Evolutionary conservation across 2,329 filamentous ascomycete genomes (phyloP).

Genomic region (Coleophoma crateriformis): DNA sequence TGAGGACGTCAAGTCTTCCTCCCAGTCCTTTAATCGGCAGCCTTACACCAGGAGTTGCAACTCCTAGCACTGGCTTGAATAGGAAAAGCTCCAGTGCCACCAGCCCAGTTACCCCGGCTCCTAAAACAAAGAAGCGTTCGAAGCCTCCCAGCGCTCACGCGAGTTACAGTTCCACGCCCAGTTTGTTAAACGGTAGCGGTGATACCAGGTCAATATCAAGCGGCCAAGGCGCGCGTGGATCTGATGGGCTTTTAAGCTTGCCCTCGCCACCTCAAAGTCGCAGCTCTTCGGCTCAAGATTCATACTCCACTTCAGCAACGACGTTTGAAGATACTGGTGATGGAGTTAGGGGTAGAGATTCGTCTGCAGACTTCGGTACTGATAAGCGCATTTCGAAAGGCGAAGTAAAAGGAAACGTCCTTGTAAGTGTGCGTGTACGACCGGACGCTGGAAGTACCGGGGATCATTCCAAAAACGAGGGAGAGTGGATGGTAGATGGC

Average conservation of each 20-base stretch:
- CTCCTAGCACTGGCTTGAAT: constrained; percentile 5
- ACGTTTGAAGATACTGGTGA: constrained; percentile 79
- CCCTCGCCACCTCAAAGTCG: constrained; percentile 83
- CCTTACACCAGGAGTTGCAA: constrained; percentile 8
- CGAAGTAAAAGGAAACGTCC: constrained; percentile 87
- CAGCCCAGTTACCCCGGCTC: constrained; percentile 10
- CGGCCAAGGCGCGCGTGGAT: constrained; percentile 56
- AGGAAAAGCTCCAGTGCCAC: constrained; percentile 19
- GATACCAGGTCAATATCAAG: constrained; percentile 69
- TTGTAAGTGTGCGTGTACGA: constrained; percentile 90
- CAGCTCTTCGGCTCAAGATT: constrained; percentile 87
- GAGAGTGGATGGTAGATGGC: constrained; percentile 90
- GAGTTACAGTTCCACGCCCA: constrained; percentile 50
- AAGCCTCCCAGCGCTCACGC: constrained; percentile 24
- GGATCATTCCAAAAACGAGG: constrained; percentile 55
- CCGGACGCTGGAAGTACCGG: constrained; percentile 68
- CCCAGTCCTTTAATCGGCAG: constrained; percentile 54
- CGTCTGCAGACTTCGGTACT: constrained; percentile 20
- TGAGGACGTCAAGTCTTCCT: constrained; percentile 53
- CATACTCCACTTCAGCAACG: constrained; percentile 84
- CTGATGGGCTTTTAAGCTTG: constrained; percentile 70
- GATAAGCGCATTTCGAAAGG: constrained; percentile 40
- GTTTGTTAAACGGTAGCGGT: constrained; percentile 71
- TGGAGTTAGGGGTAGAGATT: constrained; percentile 27
- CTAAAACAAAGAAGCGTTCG: constrained; percentile 19